These are phyloP conservation scores for Curvularia verruculosa DNA, from an alignment of 2,329 filamentous ascomycete genomes.

Conservation along the genomic window DNA sequence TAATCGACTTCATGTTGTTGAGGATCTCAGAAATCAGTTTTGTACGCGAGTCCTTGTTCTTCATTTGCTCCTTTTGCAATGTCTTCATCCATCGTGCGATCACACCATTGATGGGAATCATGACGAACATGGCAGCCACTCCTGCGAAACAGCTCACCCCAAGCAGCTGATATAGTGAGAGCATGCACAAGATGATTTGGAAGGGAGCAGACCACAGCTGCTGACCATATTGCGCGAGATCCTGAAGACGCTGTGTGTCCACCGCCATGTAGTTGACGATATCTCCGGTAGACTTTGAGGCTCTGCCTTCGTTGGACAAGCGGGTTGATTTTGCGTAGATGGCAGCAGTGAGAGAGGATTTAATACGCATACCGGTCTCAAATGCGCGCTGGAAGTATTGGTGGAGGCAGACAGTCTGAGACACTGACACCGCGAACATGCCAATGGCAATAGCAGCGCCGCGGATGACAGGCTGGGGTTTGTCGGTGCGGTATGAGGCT, in stretches of 20 bases:
- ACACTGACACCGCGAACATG: conserved; percentile 88
- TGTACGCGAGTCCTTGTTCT: conserved; percentile 95
- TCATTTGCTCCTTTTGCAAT: conserved; percentile 96
- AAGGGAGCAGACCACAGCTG: conserved; percentile 97
- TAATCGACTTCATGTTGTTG: conserved; percentile 99
- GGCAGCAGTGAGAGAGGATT: conserved; percentile 83
- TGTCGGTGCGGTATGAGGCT: conserved; percentile 69
- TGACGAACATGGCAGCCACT: conserved; percentile 91
- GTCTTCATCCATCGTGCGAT: conserved; percentile 94
- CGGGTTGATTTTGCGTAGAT: conserved; percentile 92
- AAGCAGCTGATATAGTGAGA: conserved; percentile 93
- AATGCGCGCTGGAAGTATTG: conserved; percentile 98
- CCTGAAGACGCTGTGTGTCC: conserved; percentile 91
- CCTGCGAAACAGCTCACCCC: conserved; percentile 95
- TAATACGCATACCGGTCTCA: conserved; percentile 95
- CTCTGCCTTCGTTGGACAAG: conserved; percentile 89
- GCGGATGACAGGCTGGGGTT: conserved; percentile 77
- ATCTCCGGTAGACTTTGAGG: conserved; percentile 89
- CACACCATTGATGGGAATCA: conserved; percentile 94
- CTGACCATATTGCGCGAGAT: conserved; percentile 92
- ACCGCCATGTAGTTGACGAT: conserved; percentile 99
- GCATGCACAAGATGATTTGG: conserved; percentile 94
- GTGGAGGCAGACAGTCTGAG: conserved; percentile 89
- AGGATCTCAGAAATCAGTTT: conserved; percentile 95
- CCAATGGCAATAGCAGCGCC: conserved; percentile 86